Base-by-base conservation (phyloP, 805 yeast genomes). In the Babjeviella inositovora region DNA sequence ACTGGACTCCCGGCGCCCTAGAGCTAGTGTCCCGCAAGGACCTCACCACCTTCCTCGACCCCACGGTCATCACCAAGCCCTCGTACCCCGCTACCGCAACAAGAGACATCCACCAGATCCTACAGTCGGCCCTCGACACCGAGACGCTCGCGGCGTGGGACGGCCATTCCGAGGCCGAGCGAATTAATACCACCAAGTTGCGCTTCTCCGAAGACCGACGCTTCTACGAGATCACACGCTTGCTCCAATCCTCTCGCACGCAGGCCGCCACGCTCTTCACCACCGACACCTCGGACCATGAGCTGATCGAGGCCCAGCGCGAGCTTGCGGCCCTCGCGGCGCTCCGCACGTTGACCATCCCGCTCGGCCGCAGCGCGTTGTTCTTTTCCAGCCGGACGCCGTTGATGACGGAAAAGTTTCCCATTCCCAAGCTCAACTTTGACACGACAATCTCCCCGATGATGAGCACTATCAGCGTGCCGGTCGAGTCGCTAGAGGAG, bases 131-230 rank as follows among this genome's bases (percentile, higher is more conserved):
- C 25, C 40, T 44, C 18, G 56, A 62, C 23, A 53, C 47, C 14
- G 73, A 68, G 11, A 47, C 53, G 4, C 41, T 65, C 2, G 39
- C 61, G 18, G 70, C 82, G 0, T 70, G 79, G 76, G 80, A 72
- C 43, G 75, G 66, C 6, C 76, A 70, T 23, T 55, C 70, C 1
- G 87, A 77, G 34, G 70, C 72, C 4, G 85, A 74, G 27, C 50
- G 75, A 22, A 60, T 72, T 21, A 62, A 62, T 15, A 60, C 77
- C n/a, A 70, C 87, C 2, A 68, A 65, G 30, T 45, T 76, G 8
- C 70, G 85, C 1, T 87, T 82, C 39, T 68, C 72, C 9, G 61
- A 65, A 20, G 97, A 87, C 42, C 50, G 92, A 21, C 52, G 96
- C 22, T 77, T 75, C 38, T 69, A 65, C 34, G 93, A 85, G 35